Evolutionary conservation across 2,329 filamentous ascomycete species (phyloP).

Genomic region (Paraphaeosphaeria minitans): DNA sequence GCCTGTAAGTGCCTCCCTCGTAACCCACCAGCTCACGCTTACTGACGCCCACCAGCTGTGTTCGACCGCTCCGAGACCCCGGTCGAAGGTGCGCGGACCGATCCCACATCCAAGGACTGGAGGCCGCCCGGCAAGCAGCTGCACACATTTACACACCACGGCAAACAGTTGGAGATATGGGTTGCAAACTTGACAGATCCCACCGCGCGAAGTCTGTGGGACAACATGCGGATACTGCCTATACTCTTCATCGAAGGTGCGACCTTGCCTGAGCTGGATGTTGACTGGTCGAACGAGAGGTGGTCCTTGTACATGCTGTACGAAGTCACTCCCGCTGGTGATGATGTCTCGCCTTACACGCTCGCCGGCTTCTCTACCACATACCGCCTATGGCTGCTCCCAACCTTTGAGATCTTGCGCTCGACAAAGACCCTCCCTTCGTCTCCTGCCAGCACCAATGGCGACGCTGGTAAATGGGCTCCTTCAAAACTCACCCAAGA

Average conservation of each 20-base stretch:
- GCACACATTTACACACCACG: constrained; percentile 64
- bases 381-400: constrained; percentile 78
- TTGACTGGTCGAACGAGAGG: constrained; percentile 72
- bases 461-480: constrained; percentile 49
- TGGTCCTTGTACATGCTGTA: constrained; percentile 90
- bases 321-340: constrained; percentile 40
- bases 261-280: constrained; percentile 72
- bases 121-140: constrained; percentile 78
- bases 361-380: constrained; percentile 90
- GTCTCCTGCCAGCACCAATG: constrained; percentile 32
- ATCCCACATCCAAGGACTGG: constrained; percentile 49
- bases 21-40: background rate
- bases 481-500: constrained; percentile 34
- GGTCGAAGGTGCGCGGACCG: constrained; percentile 14
- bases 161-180: constrained; percentile 82
- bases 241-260: constrained; percentile 93
- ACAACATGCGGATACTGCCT: constrained; percentile 81
- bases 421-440: constrained; percentile 43
- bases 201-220: constrained; percentile 71
- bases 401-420: constrained; percentile 51
- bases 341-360: constrained; percentile 59
- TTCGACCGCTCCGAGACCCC: constrained; percentile 61
- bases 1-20: constrained; percentile 56
- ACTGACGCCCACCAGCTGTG: constrained; percentile 59
- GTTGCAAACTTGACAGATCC: constrained; percentile 73